Evolutionary conservation across 441 rosid species (phyloP).

Genomic region (Adansonia rubrostipa): DNA sequence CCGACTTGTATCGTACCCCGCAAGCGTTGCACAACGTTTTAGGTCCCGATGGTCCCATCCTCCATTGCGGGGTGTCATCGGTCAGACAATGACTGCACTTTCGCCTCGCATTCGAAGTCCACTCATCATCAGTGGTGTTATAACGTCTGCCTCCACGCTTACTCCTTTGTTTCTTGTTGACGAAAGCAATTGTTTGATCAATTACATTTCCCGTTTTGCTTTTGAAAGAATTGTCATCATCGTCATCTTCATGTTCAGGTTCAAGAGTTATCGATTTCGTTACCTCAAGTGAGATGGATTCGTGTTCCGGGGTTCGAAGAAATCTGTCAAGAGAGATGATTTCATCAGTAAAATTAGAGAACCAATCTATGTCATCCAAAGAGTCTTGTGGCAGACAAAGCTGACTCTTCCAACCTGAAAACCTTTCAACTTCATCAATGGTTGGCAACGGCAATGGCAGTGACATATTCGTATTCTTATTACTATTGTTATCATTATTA

Average conservation of each 20-base stretch:
- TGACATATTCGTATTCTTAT: not conserved
- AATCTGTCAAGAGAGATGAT: not conserved
- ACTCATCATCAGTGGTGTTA: not conserved
- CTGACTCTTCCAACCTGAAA: not conserved
- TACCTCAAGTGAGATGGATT: not conserved
- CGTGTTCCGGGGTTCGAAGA: not conserved
- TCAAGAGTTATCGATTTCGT: not conserved
- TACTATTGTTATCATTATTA: not conserved
- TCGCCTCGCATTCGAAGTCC: not conserved
- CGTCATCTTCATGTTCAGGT: not conserved
- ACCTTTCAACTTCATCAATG: not conserved
- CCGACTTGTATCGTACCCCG: constrained; percentile 36
- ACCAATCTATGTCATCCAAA: constrained; percentile 20
- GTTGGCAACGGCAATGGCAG: not conserved
- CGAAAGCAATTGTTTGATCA: not conserved
- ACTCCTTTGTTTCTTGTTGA: constrained; percentile 15
- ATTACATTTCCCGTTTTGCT: not conserved
- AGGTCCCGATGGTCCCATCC: constrained; percentile 30
- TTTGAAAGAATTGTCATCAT: not conserved
- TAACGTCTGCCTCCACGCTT: not conserved
- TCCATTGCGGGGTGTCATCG: constrained; percentile 32
- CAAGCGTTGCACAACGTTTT: constrained; percentile 39
- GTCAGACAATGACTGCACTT: constrained; percentile 30
- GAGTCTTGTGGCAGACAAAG: constrained; percentile 25
- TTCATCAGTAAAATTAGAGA: constrained; percentile 2